phyloP scores from a whole-genome alignment of 2,329 filamentous ascomycete species.

The Penicillium brevicompactum region DNA sequence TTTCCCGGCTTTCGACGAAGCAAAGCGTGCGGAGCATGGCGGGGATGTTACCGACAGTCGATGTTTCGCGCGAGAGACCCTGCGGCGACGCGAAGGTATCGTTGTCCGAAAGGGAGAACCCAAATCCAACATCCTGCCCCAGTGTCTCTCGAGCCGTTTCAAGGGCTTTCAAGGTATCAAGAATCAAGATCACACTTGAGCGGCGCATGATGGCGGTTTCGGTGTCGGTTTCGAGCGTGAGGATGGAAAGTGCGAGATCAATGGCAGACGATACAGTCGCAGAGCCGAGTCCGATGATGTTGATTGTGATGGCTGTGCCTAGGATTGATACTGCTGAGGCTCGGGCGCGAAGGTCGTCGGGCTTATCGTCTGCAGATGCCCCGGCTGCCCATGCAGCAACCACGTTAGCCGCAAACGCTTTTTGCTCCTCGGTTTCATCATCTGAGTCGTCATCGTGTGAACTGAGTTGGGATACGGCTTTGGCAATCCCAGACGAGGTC shows the following conservation, averaged over 20 bases:
- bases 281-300: slow-evolving; percentile 41
- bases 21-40: slow-evolving; percentile 39
- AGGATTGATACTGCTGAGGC: slow-evolving; percentile 49
- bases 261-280: slow-evolving; percentile 38
- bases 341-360: slow-evolving; percentile 47
- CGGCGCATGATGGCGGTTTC: slow-evolving; percentile 47
- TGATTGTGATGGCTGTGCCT: slow-evolving; percentile 43
- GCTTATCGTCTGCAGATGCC: slow-evolving; percentile 37
- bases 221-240: slow-evolving; percentile 37
- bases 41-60: slow-evolving; percentile 42
- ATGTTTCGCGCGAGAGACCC: slow-evolving; percentile 9
- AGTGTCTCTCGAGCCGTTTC: slow-evolving; percentile 37
- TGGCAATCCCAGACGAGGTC: slow-evolving; percentile 21
- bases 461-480: slow-evolving; percentile 7
- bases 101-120: slow-evolving; percentile 39
- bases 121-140: slow-evolving; percentile 38
- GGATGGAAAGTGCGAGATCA: slow-evolving; percentile 42
- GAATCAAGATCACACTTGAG: slow-evolving; percentile 42
- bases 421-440: slow-evolving; percentile 38
- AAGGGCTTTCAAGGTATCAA: slow-evolving; percentile 44
- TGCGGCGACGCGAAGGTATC: not conserved
- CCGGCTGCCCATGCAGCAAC: slow-evolving; percentile 46
- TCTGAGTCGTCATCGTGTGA: slow-evolving; percentile 32
- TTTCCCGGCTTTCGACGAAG: slow-evolving; percentile 42
- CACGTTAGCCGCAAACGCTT: slow-evolving; percentile 37